A percentile compares a stretch with the other conserved stretches of the same genome.
Conservation (phyloP, 768 basidiomycete species). For the Lactifluus rugatus region DNA sequence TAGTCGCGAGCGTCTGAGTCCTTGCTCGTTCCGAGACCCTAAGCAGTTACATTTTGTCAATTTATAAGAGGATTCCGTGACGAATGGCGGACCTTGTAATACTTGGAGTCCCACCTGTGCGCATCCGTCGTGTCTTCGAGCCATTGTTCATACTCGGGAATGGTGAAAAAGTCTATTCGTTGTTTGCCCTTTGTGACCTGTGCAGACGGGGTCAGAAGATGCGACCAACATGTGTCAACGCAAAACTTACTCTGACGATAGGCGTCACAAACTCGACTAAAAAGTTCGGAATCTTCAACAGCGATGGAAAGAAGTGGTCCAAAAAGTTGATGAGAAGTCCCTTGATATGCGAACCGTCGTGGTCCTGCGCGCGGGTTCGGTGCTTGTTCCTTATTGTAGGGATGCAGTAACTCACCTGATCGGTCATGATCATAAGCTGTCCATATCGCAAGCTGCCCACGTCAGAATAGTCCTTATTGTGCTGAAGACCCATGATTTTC, state of each 20-base stretch:
- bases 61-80: neutral
- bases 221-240: neutral
- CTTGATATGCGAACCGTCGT: conserved; percentile 99
- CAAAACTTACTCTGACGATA: conserved; percentile 72
- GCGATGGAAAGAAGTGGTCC: conserved; percentile 92
- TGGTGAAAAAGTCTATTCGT: conserved; percentile 85
- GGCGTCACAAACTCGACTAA: conserved; percentile 98
- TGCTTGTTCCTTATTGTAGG: neutral
- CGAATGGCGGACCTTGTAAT: conserved; percentile 72
- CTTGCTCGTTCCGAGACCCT: conserved; percentile 95
- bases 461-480: conserved; percentile 79
- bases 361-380: conserved; percentile 52
- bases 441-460: conserved; percentile 76
- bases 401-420: conserved; percentile 57
- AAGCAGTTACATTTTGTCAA: neutral
- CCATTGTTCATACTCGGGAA: conserved; percentile 96
- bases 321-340: conserved; percentile 98
- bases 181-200: conserved; percentile 74
- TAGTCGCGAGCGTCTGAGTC: conserved; percentile 88
- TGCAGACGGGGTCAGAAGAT: neutral
- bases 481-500: conserved; percentile 94
- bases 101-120: conserved; percentile 85
- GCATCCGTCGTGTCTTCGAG: conserved; percentile 63
- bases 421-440: conserved; percentile 97
- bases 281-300: conserved; percentile 84